These are phyloP conservation scores for Fraxinus albicans DNA, from an alignment of 305 asterid species.

Conservation along the genomic window DNA sequence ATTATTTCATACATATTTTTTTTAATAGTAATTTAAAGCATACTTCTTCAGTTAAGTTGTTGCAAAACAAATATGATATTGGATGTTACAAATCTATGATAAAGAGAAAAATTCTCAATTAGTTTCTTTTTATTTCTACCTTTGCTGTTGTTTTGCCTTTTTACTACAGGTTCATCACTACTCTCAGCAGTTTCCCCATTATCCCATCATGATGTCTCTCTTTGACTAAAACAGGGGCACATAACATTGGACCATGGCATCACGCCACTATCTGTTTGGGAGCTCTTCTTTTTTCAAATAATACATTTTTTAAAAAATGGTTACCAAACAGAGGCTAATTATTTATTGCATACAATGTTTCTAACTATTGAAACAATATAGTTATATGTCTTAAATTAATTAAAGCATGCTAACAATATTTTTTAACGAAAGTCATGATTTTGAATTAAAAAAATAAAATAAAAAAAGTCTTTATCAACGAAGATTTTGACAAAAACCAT, in stretches of 20 bases:
- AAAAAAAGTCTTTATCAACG: not conserved
- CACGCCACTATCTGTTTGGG: conserved; percentile 3
- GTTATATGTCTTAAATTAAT: not conserved
- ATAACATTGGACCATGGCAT: conserved; percentile 7
- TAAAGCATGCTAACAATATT: too few species aligned
- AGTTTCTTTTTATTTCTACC: not conserved
- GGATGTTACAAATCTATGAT: not conserved
- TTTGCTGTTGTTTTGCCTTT: conserved; percentile 7
- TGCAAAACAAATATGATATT: not conserved
- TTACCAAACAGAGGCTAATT: too few species aligned
- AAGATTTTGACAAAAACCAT: conserved; percentile 18
- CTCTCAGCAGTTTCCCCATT: not conserved
- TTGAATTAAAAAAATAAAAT: too few species aligned
- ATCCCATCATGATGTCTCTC: not conserved
- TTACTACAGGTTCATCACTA: not conserved
- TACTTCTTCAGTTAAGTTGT: not conserved
- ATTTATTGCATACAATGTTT: not conserved
- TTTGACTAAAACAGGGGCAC: conserved; percentile 21
- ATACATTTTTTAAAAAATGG: too few species aligned
- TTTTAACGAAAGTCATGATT: too few species aligned
- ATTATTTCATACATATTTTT: too few species aligned
- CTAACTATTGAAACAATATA: conserved; percentile 1
- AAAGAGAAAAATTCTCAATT: not conserved
- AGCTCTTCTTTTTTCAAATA: too few species aligned
- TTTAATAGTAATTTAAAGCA: not conserved